Percentiles rank a stretch among this genome's conserved stretches.
phyloP scores from a whole-genome alignment of 805 yeast species.

The Metschnikowia arizonensis region DNA sequence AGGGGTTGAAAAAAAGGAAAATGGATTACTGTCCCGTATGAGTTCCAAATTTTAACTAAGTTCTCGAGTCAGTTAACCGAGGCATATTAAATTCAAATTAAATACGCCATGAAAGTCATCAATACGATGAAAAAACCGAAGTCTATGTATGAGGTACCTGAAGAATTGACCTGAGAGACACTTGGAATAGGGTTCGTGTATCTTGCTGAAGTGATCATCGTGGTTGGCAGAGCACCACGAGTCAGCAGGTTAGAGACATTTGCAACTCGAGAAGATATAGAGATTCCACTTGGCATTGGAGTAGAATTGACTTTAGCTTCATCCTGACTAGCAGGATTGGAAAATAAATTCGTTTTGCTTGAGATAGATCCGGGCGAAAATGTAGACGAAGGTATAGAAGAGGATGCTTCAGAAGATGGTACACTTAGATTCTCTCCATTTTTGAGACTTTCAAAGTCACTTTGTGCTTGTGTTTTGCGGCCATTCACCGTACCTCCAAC shows the following conservation, averaged over 20 bases:
- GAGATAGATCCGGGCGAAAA: not conserved
- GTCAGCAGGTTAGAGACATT: not conserved
- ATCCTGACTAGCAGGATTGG: not conserved
- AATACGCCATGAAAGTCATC: not conserved
- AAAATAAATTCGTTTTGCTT: not conserved
- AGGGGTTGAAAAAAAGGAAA: no score
- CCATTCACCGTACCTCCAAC: slow-evolving; percentile 31
- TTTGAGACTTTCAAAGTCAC: slow-evolving; percentile 7
- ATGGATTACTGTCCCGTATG: no score
- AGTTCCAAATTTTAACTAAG: no score
- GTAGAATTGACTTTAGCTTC: no score
- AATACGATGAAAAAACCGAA: not conserved
- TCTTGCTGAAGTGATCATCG: not conserved
- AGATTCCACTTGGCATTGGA: not conserved
- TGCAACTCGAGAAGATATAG: not conserved
- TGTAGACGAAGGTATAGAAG: slow-evolving; percentile 5
- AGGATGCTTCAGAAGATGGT: slow-evolving; percentile 1
- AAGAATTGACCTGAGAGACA: not conserved
- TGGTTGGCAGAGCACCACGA: not conserved
- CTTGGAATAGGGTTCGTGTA: not conserved
- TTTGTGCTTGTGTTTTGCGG: slow-evolving; percentile 12
- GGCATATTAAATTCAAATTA: not conserved
- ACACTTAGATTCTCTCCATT: slow-evolving; percentile 1
- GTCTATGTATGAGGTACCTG: not conserved
- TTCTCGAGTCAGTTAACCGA: not conserved